Percentiles rank a stretch among this genome's conserved stretches.
phyloP scores from a whole-genome alignment of 2,329 filamentous ascomycete genomes.

The Aspergillus quadrilineatus region DNA sequence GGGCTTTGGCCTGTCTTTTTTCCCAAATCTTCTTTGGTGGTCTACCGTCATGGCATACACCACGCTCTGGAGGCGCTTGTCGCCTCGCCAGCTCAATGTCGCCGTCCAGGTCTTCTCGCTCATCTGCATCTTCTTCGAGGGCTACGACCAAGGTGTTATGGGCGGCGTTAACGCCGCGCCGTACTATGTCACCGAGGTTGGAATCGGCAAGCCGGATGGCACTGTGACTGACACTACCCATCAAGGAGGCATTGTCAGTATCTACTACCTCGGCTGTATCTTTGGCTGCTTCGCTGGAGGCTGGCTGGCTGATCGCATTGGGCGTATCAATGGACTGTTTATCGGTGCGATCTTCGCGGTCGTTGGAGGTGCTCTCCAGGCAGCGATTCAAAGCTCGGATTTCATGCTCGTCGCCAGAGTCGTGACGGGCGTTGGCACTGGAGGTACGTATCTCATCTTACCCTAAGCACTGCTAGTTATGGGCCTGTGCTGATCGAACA shows the following conservation, averaged over 20 bases:
- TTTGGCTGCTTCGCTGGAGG: conserved; percentile 53
- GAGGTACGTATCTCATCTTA: conserved; percentile 33
- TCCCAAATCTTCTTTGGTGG: no score
- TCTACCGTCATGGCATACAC: conserved; percentile 30
- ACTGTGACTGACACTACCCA: conserved; percentile 50
- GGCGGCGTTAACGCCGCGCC: conserved; percentile 49
- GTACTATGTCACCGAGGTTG: conserved; percentile 40
- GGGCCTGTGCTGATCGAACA: conserved; percentile 11
- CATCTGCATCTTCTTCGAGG: conserved; percentile 41
- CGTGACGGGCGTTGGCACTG: conserved; percentile 54
- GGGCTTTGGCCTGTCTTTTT: conserved; percentile 10
- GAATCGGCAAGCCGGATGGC: conserved; percentile 48
- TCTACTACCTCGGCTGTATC: conserved; percentile 55
- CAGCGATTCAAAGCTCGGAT: conserved; percentile 45
- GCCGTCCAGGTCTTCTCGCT: conserved; percentile 36
- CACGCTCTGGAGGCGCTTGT: conserved; percentile 45
- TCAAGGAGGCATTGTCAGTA: conserved; percentile 54
- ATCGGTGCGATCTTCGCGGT: conserved; percentile 50
- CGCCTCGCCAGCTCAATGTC: conserved; percentile 44
- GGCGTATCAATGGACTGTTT: conserved; percentile 54
- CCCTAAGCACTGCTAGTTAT: background rate
- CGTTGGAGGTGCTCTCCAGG: conserved; percentile 51
- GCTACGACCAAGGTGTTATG: conserved; percentile 58
- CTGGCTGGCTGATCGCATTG: conserved; percentile 53
- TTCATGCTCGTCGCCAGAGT: conserved; percentile 54